Conservation (phyloP, 169 alveolate species). For the Amoebophrya sp. region DNA sequence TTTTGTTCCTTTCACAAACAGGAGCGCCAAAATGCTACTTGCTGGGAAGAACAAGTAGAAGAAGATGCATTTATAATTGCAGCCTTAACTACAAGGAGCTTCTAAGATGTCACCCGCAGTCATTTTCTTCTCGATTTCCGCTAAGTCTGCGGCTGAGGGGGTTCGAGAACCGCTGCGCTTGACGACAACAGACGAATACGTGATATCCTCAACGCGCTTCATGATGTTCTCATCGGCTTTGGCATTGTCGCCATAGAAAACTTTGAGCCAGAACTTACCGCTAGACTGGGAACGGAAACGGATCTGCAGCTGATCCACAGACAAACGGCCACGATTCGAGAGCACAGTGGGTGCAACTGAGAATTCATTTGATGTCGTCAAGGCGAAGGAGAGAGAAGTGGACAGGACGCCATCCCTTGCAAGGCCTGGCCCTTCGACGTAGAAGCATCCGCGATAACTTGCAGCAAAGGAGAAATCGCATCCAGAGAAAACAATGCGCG, state of each 20-base stretch:
- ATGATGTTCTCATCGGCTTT: background rate
- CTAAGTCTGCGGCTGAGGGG: background rate
- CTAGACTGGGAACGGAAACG: background rate
- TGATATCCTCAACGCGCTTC: background rate
- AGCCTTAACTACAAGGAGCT: background rate
- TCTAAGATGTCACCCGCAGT: background rate
- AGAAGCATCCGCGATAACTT: background rate
- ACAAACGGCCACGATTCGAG: background rate
- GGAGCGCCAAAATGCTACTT: too few relatives aligned
- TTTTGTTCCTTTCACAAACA: too few relatives aligned
- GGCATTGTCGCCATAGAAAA: constrained; percentile 16
- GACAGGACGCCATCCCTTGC: background rate
- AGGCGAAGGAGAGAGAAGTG: background rate
- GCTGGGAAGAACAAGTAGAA: too few relatives aligned
- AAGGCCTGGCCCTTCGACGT: background rate
- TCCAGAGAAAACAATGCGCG: background rate
- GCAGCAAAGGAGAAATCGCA: background rate
- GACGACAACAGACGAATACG: background rate
- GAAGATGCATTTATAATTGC: too few relatives aligned
- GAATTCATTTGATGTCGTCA: background rate
- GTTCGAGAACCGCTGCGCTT: background rate
- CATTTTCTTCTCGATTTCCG: background rate
- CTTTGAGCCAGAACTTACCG: constrained; percentile 17
- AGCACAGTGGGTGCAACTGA: background rate
- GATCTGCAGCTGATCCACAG: constrained; percentile 13